Base-by-base conservation (phyloP, 1,139 yeast species). In the Kodamaea sp. region DNA sequence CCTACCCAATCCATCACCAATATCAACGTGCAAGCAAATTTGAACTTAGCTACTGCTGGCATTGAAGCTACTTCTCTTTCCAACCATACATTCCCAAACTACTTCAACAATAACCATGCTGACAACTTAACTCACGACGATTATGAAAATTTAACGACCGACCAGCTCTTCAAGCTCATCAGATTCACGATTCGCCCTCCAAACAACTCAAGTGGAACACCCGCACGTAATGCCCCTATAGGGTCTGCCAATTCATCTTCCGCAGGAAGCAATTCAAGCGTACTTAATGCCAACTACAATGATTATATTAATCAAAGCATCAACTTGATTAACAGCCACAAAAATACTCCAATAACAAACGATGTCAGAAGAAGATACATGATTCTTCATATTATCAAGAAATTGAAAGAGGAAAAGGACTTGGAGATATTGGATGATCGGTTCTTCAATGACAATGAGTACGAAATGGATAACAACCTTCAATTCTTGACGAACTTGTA, bases 401-500 rank as follows among this genome's bases (percentile, higher is more conserved):
- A 68, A 42, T 52, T 70, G 32, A 55, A 61, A 22, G 66, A 65
- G 30, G 69, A 66, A 31, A 67, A 66, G 38, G 70, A 64, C 26
- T 41, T 46, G 20, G 74, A 69, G 29, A 42, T 59, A 19, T 51
- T 62, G 22, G 73, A 68, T 41, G 62, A 60, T 31, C 54, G 61
- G 24, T 57, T 57, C 43, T 40, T 50, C 13, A 54, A 56, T 37
- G 67, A 62, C 31, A 44, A 50, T 26, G 74, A 69, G 30, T 63
- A 57, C 42, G 73, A 66, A 22, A 69, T 70, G 76, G 76, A 70
- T 50, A 65, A 60, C 38, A 61, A 60, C 40, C 55, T 70, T 22
- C 69, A 63, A 35, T 70, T 70, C 42, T 57, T 70, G 39, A 59
- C 69, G 11, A 71, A 70, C 43, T 46, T 70, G 44, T 69, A 66